Conservation (phyloP, 257 asterid genomes). For the Jaltomata sinuosa region DNA sequence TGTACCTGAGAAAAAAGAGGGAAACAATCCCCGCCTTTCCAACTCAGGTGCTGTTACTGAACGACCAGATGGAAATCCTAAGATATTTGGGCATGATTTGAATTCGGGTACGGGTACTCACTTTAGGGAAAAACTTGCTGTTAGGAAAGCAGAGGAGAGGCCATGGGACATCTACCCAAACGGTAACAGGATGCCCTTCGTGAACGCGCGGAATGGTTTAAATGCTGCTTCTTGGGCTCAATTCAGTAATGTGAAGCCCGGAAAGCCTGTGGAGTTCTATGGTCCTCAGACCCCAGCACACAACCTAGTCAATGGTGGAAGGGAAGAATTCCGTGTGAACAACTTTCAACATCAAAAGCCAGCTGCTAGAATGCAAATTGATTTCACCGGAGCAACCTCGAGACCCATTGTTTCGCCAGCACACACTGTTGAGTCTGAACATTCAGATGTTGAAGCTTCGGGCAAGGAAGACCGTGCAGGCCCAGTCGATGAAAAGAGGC, state of each 20-base stretch:
- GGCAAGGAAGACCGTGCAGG: slow-evolving; percentile 44
- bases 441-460: slow-evolving; percentile 64
- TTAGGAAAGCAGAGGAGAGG: slow-evolving; percentile 32
- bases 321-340: slow-evolving; percentile 35
- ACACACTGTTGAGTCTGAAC: slow-evolving; percentile 49
- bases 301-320: slow-evolving; percentile 24
- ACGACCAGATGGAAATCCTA: slow-evolving; percentile 29
- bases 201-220: slow-evolving; percentile 37
- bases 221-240: slow-evolving; percentile 32
- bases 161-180: slow-evolving; percentile 23
- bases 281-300: slow-evolving; percentile 31
- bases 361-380: slow-evolving; percentile 46
- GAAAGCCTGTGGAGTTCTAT: slow-evolving; percentile 24
- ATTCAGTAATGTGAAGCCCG: slow-evolving; percentile 22
- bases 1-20: slow-evolving; percentile 26
- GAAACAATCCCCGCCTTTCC: slow-evolving; percentile 9
- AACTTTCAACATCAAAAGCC: slow-evolving; percentile 47
- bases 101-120: slow-evolving; percentile 16
- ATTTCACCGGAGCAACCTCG: slow-evolving; percentile 49
- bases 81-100: slow-evolving; percentile 68
- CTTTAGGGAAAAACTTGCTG: slow-evolving; percentile 30
- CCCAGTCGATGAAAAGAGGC: slow-evolving; percentile 47
- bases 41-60: slow-evolving; percentile 18
- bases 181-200: slow-evolving; percentile 28
- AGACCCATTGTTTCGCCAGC: slow-evolving; percentile 31